Base-by-base conservation (phyloP, 169 alveolate genomes). In the Plasmodium cynomolgi region DNA sequence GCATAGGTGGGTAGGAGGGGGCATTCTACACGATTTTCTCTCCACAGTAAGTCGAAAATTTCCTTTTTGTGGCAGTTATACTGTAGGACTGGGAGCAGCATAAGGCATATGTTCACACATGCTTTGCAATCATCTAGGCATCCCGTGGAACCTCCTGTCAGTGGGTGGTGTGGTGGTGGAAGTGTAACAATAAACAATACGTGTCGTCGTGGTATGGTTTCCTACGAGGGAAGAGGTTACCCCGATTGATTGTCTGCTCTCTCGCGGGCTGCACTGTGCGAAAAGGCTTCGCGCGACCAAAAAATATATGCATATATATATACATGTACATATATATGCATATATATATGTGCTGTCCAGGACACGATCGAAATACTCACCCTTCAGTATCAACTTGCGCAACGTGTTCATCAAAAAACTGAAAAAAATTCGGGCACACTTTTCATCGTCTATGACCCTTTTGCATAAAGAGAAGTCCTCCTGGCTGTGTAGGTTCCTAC, bases 401-500 rank as follows among this genome's bases (percentile, higher is more conserved):
- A 90, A n/a, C 33, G 94, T 90, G 50, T n/a, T 58, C 62, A 90
- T 90, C 37, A 90, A 58, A 73, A 90, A 90, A 62, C 56, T 79
- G 82, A 90, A 90, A n/a, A 90, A 34, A 3, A 54, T n/a, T 6
- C 29, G 6, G 31, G 77, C 15, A 33, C 73, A 58, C 11, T 20
- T 33, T n/a, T 34, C 75, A 90, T 90, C 58, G 58, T 90, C 91
- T 80, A 90, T n/a, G 72, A 80, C 47, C 44, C 72, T 39, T 33
- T 90, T 80, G 1, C 37, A 26, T 56, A 37, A 9, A 23, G 72
- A 62, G 82, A 90, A 80, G 72, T 90, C 83, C 17, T 34, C 50
- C 7, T 80, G 77, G 58, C n/a, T 85, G 33, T 47, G 54, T n/a
- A 90, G 73, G 82, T n/a, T 31, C 33, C 71, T 68, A 34, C 81